These are phyloP conservation scores for Nitzschia palea DNA, from an alignment of 108 stramenopile genomes.

Conservation along the genomic window DNA sequence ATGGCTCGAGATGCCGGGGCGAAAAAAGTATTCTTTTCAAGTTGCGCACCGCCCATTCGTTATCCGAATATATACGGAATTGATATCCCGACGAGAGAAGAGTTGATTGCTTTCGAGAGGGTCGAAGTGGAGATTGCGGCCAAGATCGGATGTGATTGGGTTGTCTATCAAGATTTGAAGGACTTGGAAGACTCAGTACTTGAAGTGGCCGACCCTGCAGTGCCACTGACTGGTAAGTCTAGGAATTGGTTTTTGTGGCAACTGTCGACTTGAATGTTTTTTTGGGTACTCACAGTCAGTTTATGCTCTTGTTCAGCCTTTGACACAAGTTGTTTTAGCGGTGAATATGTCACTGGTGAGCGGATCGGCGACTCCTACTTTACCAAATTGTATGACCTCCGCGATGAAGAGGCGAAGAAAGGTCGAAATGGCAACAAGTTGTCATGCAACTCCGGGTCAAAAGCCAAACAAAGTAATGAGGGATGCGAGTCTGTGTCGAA, in stretches of 20 bases:
- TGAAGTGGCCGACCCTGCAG: constrained; percentile 19
- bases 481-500: constrained; percentile 80
- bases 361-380: constrained; percentile 80
- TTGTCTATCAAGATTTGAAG: constrained; percentile 75
- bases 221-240: constrained; percentile 28
- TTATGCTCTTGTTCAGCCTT: constrained; percentile 44
- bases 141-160: constrained; percentile 92
- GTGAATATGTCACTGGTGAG: constrained; percentile 91
- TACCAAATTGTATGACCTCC: constrained; percentile 58
- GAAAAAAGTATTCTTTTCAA: constrained; percentile 91
- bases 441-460: not conserved
- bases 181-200: constrained; percentile 78
- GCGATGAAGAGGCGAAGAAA: constrained; percentile 79
- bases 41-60: constrained; percentile 97
- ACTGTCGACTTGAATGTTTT: too few species aligned
- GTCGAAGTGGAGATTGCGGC: constrained; percentile 86
- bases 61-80: constrained; percentile 99
- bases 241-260: not conserved
- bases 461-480: constrained; percentile 61
- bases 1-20: constrained; percentile 99
- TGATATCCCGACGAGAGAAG: constrained; percentile 95
- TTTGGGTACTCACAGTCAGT: not conserved
- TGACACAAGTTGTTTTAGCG: constrained; percentile 96
- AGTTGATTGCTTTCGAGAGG: constrained; percentile 93
- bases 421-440: constrained; percentile 29